Base-by-base conservation (phyloP, 805 yeast genomes). In the Ogataea dorogensis region DNA sequence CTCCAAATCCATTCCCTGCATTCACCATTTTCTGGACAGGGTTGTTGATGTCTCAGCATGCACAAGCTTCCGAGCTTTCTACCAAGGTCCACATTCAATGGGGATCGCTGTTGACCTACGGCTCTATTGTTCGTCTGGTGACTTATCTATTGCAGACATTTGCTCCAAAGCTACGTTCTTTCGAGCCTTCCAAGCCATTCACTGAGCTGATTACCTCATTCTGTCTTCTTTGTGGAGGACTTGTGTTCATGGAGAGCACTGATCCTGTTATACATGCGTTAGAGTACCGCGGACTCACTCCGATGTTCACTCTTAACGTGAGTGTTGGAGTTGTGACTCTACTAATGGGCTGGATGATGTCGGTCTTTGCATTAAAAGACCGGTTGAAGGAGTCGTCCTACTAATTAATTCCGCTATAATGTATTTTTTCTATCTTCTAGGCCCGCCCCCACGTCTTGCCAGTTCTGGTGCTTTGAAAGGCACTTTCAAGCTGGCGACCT, bases 21-120 rank as follows among this genome's bases (percentile, higher is more conserved):
- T 75, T 93, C 47, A 87, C 94, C 2, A 85, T 93, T 21, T 93
- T 86, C 64, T 93, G 96, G 95, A 93, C 98, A 1, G 98, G 98
- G 18, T 72, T 82, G 10, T 70, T 93, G 44, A 93, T 93, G 98
- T 88, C 97, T 2, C 86, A 83, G 60, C 98, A 93, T 62, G 79
- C 78, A 24, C 98, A 93, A 62, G 84, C 89, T 5, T 81, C 93
- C 1, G 67, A 58, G 36, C 71, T 83, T 20, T 80, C 96, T 2
- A 87, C 97, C 2, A 67, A 63, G 12, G 75, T 93, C 44, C 98
- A 93, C 59, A 65, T 74, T 36, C 97, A 88, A 63, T 93, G 98
- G 98, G 98, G 98, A 6, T 71, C 73, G 40, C 62, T 93, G 53
- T 70, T 93, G 40, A 73, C 89, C n/a, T 74, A 76, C 48, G 98